Evolutionary conservation across 2,329 filamentous ascomycete genomes (phyloP), one percentile per base, ranked within the genome.

Genomic region (Leptographium galeiforme): DNA sequence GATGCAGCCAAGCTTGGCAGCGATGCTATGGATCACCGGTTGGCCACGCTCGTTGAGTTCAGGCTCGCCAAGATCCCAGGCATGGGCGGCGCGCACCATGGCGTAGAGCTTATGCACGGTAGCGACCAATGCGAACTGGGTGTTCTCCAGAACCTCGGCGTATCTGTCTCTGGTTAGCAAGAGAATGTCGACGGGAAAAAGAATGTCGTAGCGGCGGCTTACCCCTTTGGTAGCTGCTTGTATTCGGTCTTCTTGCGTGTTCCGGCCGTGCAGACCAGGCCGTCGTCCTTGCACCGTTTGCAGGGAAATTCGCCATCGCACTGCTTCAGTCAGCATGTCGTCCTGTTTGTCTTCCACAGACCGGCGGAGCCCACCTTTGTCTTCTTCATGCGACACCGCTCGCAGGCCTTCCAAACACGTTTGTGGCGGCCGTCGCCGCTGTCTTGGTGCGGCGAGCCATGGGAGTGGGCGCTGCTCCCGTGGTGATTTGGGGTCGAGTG

Each of bases 301-400:
- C 80, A 84, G 11, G 79, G 79, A 54, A 81, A 82, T 61, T 82
- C 79, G 57, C 79, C 79, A 58, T 83, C 79, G 62, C 79, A 83
- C 78, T 82, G 39, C 14, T 30, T 38, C 41, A 25, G 51, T 44
- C 32, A 40, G 30, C 16, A n/a, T 3, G 44, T 30, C 6, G 19
- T 36, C 14, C 18, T 48, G 36, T 43, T n/a, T 43, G 38, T 32
- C 53, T 39, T 40, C 45, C 56, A 36, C 25, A 16, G n/a, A 13
- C 11, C 10, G 14, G 13, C 1, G 10, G 6, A 10, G 36, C 56
- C 50, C 67, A 80, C 79, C 78, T 83, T 83, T 52, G 80, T 84
- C 71, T 84, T 84, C 72, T 83, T 84, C 78, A 82, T 82, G 58
- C 79, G 70, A 70, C 79, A 84, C 59, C 80, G 70, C 66, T 83